Conservation (phyloP, 345 rosid species). For the Citrus hindsii region DNA sequence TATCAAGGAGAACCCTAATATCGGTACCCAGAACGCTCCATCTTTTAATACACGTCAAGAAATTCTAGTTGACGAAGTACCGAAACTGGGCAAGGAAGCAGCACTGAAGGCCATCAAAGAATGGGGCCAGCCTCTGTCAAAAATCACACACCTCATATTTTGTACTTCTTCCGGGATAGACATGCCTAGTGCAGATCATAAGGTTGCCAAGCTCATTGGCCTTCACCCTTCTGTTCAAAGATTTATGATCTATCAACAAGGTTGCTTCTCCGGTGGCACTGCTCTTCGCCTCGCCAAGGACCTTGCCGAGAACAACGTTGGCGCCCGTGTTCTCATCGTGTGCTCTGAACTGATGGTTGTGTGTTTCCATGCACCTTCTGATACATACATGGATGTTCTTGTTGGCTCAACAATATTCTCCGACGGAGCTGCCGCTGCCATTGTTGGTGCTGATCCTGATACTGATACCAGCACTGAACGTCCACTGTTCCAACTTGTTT, state of each 20-base stretch:
- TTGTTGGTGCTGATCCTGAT: background rate
- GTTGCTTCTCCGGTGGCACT: background rate
- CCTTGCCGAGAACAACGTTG: background rate
- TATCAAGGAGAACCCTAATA: background rate
- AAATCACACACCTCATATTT: background rate
- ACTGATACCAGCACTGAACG: background rate
- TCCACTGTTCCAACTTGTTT: background rate
- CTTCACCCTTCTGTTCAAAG: background rate
- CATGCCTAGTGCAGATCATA: conserved; percentile 1
- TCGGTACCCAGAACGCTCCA: background rate
- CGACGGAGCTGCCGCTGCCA: background rate
- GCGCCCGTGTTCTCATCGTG: conserved; percentile 3
- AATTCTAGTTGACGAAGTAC: background rate
- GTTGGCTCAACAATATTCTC: background rate
- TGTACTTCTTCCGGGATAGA: background rate
- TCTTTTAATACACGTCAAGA: conserved; percentile 1
- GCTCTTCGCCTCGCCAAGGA: conserved; percentile 9
- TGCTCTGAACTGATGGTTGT: background rate
- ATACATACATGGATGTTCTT: background rate
- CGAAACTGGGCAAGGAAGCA: background rate
- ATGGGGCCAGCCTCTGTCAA: background rate
- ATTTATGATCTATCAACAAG: conserved; percentile 5
- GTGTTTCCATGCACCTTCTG: conserved; percentile 10
- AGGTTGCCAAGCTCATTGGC: conserved; percentile 1
- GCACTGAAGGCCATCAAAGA: conserved; percentile 3